Base-by-base conservation (phyloP, 768 basidiomycete species). In the Boletus rufocinnamomeus region DNA sequence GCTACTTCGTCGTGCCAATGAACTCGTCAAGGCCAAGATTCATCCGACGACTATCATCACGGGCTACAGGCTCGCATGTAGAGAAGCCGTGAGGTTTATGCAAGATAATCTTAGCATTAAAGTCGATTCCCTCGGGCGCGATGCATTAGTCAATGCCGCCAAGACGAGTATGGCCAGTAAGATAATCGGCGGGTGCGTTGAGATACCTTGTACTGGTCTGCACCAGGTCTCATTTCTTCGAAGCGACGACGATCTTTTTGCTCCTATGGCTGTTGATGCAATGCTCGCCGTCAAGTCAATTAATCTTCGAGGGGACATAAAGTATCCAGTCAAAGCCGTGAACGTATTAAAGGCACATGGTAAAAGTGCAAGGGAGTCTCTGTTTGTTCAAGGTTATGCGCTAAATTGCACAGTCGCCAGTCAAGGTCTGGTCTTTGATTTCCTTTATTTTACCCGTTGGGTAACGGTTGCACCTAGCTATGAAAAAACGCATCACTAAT, bases 41-140 rank as follows among this genome's bases (percentile, higher is more conserved):
- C 97, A 99, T 74, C 97, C 97, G 0, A 99, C 97, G 2, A 98
- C 97, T 7, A 96, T 99, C 76, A 99, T 99, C 75, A 97, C 96
- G 17, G 97, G 97, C 1, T 99, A 98, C 77, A 81, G 97, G 66
- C 82, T 98, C 48, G 97, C 97, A 10, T 98, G 96, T 74, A 90
- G 85, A 73, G 97, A 98, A 76, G 97, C 97, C 16, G 95, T 96
- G 66, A 91, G 91, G 71, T 98, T 95, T 75, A 91, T 99, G 91
- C 91, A 95, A 68, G 96, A 98, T 70, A 95, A 98, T 74, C 76
- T 99, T 54, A 95, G 93, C 69, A 87, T 97, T 43, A 98, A 93
- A 75, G 92, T 98, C 32, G 96, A 98, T 70, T 71, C 84, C 45
- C 79, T 99, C n/a, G 96, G 95, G 37, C 81, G 88, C 64, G 95